A percentile compares a stretch with the other conserved stretches of the same genome.
Conservation (phyloP, 352 stramenopile genomes). For the Globisporangium abappressorium region DNA sequence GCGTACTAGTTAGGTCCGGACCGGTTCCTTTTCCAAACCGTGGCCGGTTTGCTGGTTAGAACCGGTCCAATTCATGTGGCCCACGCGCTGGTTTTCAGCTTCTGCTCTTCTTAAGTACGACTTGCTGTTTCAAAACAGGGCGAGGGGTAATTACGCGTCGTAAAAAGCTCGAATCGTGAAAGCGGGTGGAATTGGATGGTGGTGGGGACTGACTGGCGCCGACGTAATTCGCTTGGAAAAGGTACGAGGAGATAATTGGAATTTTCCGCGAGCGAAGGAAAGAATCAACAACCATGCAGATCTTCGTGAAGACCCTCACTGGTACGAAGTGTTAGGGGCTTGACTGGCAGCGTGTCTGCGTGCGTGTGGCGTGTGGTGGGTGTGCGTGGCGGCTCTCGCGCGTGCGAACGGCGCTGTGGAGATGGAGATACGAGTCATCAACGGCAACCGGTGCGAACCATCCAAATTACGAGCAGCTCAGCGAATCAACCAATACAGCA, state of each 20-base stretch:
- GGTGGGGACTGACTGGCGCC: constrained; percentile 24
- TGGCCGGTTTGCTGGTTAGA: neutral
- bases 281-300: constrained; percentile 64
- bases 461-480: neutral
- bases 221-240: neutral
- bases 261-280: constrained; percentile 54
- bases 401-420: neutral
- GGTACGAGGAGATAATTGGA: constrained; percentile 35
- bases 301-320: constrained; percentile 46
- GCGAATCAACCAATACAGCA: neutral
- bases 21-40: neutral
- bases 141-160: constrained; percentile 15
- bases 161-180: constrained; percentile 13
- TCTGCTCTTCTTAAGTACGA: neutral
- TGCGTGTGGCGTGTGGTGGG: neutral
- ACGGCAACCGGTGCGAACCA: neutral
- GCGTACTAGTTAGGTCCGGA: neutral
- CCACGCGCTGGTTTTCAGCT: neutral
- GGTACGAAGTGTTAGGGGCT: constrained; percentile 15
- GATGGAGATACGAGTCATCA: neutral
- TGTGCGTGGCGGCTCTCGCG: neutral
- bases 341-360: neutral
- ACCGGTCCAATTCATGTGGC: neutral
- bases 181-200: constrained; percentile 26
- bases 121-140: neutral